phyloP scores from a whole-genome alignment of 1,284 basidiomycete genomes.

The Ustilago curta region DNA sequence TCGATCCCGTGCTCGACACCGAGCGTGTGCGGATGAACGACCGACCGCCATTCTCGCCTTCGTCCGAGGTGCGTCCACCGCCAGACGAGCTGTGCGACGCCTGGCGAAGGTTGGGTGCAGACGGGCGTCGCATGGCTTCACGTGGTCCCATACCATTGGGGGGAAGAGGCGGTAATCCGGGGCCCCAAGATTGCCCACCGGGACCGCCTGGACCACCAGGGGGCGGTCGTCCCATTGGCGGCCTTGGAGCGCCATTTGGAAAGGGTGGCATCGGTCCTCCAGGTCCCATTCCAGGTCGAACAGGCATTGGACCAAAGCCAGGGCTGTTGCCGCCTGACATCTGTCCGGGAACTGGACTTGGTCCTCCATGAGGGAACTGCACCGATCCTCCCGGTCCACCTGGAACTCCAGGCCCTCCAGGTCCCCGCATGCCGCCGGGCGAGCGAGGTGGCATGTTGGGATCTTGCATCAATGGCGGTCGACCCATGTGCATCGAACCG shows the following conservation, averaged over 20 bases:
- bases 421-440: constrained; percentile 30
- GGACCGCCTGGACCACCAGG: constrained; percentile 17
- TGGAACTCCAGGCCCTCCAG: constrained; percentile 14
- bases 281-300: constrained; percentile 35
- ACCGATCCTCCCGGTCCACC: constrained; percentile 20
- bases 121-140: constrained; percentile 44
- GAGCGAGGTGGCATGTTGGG: constrained; percentile 47
- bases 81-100: constrained; percentile 36
- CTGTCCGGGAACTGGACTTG: constrained; percentile 41
- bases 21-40: constrained; percentile 50
- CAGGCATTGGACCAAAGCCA: constrained; percentile 33
- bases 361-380: constrained; percentile 38
- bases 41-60: constrained; percentile 17
- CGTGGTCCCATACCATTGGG: constrained; percentile 28
- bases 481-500: constrained; percentile 33
- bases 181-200: constrained; percentile 13
- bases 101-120: constrained; percentile 58
- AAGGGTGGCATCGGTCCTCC: constrained; percentile 44
- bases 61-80: constrained; percentile 39
- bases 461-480: constrained; percentile 48
- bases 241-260: constrained; percentile 34
- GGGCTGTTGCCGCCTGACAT: constrained; percentile 31
- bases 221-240: constrained; percentile 37
- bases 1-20: constrained; percentile 41
- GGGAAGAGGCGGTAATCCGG: constrained; percentile 21